Percentiles rank a stretch among this genome's conserved stretches.
phyloP scores from a whole-genome alignment of 1,284 basidiomycete species.

The Athelia sp. region DNA sequence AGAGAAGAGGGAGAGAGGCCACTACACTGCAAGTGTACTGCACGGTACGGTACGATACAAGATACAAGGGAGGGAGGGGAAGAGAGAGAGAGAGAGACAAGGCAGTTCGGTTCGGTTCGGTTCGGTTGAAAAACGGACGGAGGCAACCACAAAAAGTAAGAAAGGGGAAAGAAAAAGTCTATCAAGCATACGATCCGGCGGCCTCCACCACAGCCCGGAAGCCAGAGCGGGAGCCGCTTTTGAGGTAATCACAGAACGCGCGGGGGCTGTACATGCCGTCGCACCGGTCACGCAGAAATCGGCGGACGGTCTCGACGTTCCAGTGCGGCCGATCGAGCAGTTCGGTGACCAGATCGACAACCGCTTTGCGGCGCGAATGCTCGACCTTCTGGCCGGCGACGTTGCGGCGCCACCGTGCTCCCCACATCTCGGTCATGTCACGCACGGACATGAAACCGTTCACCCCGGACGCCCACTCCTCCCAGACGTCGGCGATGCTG shows the following conservation, averaged over 20 bases:
- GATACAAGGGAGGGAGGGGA: no score
- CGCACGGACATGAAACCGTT: constrained; percentile 7
- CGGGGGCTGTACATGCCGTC: constrained; percentile 6
- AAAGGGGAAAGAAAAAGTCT: no score
- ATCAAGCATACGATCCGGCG: background rate
- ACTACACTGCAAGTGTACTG: no score
- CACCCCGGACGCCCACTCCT: constrained; percentile 9
- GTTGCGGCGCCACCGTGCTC: constrained; percentile 12
- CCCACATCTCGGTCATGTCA: constrained; percentile 11
- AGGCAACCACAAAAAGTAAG: no score
- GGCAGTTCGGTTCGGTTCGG: no score
- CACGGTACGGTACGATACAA: no score
- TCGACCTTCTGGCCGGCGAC: constrained; percentile 10
- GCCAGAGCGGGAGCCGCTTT: background rate
- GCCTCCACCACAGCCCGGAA: background rate
- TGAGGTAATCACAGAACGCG: constrained; percentile 5
- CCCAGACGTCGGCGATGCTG: constrained; percentile 11
- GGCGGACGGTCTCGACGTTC: constrained; percentile 9
- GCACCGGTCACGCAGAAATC: constrained; percentile 13
- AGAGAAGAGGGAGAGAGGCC: no score
- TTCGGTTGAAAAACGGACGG: no score
- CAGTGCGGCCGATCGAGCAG: constrained; percentile 11
- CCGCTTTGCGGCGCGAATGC: constrained; percentile 6
- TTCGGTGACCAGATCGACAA: constrained; percentile 7
- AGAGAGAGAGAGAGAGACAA: no score